Base-by-base conservation (phyloP, 208 protist species). In the Trypanosoma avium region DNA sequence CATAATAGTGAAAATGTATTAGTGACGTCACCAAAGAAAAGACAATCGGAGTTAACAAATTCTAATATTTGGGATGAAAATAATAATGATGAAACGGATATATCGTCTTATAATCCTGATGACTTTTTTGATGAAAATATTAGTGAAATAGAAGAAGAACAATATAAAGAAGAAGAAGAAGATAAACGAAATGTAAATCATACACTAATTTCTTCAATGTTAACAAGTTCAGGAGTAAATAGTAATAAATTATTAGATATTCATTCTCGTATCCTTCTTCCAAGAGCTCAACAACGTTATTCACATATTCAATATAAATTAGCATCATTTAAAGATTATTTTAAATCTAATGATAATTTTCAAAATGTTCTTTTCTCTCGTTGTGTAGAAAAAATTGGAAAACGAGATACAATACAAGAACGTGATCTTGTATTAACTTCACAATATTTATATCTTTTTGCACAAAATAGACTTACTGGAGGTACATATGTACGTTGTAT, bases 291-390 rank as follows among this genome's bases (percentile, higher is more conserved):
- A 0, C 35, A 59, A 26, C 63, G 69, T 32, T 75, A 86, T 65
- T 78, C 70, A 24, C 75, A 90, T 67, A 77, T 84, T 47, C 57
- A 57, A 15, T 69, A 74, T 46, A 74, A 74, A 40, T 21, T 84
- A 48, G 59, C 61, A 0, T 68, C 64, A 0, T 48, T 86, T 6
- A 69, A 68, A 19, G 45, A 61, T 52, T 61, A 80, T 47, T 77
- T 90, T 45, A 65, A 71, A 42, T 40, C 53, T 6, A 73, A 67
- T 30, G 84, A 90, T 59, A 65, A 53, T 38, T 26, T 61, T 4
- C 30, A 64, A 32, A 61, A 75, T 43, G 75, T 86, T 35, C 74
- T 86, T 29, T 90, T 86, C 56, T 90, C 77, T 4, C 69, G 76
- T 45, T 61, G 53, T 24, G 75, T 86, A 29, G 79, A 86, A 47